Evolutionary conservation across 2,329 filamentous ascomycete species (phyloP).

Genomic region (Raffaelea albimanens): DNA sequence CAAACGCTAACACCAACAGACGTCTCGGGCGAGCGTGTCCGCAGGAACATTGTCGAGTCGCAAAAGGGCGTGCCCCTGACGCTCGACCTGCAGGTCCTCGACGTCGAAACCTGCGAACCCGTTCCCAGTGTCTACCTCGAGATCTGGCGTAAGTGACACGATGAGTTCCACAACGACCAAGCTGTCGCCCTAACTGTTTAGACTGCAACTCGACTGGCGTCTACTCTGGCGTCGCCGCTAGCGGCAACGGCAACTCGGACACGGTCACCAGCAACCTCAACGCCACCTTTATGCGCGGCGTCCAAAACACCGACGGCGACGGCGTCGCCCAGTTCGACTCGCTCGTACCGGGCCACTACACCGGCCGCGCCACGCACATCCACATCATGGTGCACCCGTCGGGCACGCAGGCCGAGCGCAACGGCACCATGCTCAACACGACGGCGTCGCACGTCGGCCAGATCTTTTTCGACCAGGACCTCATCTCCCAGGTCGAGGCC

Average conservation of each 20-base stretch:
- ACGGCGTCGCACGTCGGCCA: constrained; percentile 50
- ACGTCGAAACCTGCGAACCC: constrained; percentile 33
- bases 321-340: constrained; percentile 40
- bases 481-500: constrained; percentile 41
- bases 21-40: too few relatives aligned
- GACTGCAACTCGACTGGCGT: constrained; percentile 37
- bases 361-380: constrained; percentile 29
- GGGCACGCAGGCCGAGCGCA: constrained; percentile 21
- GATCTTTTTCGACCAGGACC: constrained; percentile 53
- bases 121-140: constrained; percentile 28
- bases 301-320: constrained; percentile 33
- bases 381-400: constrained; percentile 35
- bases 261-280: too few relatives aligned
- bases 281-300: constrained; percentile 38
- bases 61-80: too few relatives aligned
- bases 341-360: constrained; percentile 34
- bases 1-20: too few relatives aligned
- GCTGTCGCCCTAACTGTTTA: too few relatives aligned
- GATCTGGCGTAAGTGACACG: too few relatives aligned
- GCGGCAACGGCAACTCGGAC: constrained; percentile 24
- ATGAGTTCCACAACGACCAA: too few relatives aligned
- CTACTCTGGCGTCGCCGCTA: constrained; percentile 28
- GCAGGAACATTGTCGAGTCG: too few relatives aligned
- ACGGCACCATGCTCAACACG: constrained; percentile 24
- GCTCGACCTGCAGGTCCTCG: constrained; percentile 35